A percentile compares a stretch with the other conserved stretches of the same genome.
phyloP scores from a whole-genome alignment of 2,329 filamentous ascomycete species.

The Neospermospora avenae region DNA sequence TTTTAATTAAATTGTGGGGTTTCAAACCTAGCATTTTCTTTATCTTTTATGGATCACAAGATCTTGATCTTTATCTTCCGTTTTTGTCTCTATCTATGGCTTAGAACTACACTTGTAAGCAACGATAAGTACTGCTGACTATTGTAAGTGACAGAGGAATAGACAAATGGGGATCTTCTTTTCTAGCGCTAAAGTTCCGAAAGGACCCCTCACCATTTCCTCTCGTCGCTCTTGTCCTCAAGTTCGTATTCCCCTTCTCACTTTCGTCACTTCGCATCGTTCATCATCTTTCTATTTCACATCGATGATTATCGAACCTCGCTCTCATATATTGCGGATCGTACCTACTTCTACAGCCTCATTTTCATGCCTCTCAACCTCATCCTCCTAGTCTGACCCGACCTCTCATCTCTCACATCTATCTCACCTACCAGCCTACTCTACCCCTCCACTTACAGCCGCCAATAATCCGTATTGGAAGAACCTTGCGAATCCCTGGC shows the following conservation, averaged over 20 bases:
- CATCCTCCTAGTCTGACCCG: neutral
- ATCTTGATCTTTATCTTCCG: neutral
- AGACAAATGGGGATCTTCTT: neutral
- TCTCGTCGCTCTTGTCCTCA: neutral
- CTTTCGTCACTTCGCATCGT: neutral
- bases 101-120: neutral
- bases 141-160: neutral
- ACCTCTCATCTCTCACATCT: neutral
- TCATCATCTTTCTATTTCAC: neutral
- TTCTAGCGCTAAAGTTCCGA: neutral
- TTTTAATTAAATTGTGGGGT: neutral
- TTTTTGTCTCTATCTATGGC: neutral
- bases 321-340: neutral
- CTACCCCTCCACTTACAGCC: slow-evolving; percentile 1
- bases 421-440: neutral
- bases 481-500: neutral
- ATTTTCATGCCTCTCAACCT: neutral
- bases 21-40: neutral
- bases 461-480: neutral
- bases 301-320: neutral
- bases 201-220: neutral
- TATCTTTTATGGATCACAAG: neutral
- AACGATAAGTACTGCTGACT: too few relatives aligned
- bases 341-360: neutral
- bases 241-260: neutral